phyloP scores from a whole-genome alignment of 768 basidiomycete species.

The Boletus fagicola region DNA sequence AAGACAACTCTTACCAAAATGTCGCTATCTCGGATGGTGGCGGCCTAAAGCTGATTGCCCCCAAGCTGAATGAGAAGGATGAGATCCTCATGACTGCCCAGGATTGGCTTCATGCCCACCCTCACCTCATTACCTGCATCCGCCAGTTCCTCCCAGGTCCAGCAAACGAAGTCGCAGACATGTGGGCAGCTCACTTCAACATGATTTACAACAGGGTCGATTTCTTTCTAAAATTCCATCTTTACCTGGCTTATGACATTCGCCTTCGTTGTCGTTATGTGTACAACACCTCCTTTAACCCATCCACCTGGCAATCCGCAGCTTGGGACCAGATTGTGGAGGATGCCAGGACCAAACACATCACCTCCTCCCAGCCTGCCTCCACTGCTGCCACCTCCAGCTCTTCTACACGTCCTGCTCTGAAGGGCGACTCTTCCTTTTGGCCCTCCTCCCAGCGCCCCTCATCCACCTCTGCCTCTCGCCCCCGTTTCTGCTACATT shows the following conservation, averaged over 20 bases:
- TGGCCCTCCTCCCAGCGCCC: too few species aligned
- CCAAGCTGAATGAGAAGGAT: background rate
- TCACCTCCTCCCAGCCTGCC: background rate
- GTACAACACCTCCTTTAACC: background rate
- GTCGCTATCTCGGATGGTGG: fast-evolving
- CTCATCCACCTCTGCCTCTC: too few species aligned
- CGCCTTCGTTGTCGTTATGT: background rate
- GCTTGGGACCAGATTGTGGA: background rate
- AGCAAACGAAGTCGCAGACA: background rate
- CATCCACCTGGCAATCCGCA: background rate
- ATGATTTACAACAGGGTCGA: background rate
- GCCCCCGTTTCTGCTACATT: too few species aligned
- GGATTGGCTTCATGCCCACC: background rate
- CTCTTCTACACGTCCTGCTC: too few species aligned
- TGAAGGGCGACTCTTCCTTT: too few species aligned
- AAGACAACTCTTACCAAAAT: too few species aligned
- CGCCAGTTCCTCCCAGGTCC: background rate
- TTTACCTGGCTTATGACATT: background rate
- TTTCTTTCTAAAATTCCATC: background rate
- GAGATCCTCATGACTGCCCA: background rate
- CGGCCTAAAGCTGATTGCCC: too few species aligned
- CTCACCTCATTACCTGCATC: background rate
- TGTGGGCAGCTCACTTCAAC: background rate
- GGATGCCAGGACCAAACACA: background rate
- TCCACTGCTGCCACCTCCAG: too few species aligned